A percentile compares a stretch with the other conserved stretches of the same genome.
Evolutionary conservation across 2,329 filamentous ascomycete species (phyloP).

Genomic region (Lizonia empirigonia): DNA sequence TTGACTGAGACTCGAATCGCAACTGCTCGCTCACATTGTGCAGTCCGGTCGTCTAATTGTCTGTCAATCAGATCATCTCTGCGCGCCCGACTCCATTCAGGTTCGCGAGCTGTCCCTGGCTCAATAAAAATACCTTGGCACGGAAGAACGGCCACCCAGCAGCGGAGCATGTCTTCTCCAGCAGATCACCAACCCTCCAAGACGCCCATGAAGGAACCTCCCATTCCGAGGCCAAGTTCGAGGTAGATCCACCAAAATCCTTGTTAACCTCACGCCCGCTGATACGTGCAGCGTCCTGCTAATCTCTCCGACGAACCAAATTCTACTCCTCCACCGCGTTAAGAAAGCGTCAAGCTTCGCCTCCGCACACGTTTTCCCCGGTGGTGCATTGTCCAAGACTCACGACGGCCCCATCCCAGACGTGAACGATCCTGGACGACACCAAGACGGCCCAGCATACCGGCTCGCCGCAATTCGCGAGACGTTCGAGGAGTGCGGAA

Average conservation of each 20-base stretch:
- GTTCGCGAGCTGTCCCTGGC: not conserved
- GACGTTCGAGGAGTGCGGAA: slow-evolving; percentile 93
- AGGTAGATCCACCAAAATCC: slow-evolving; percentile 52
- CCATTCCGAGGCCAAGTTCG: slow-evolving; percentile 67
- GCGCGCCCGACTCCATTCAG: not conserved
- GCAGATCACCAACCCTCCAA: slow-evolving; percentile 41
- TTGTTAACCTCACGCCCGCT: not conserved
- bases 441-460: slow-evolving; percentile 75
- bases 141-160: not conserved
- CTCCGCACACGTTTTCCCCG: slow-evolving; percentile 93
- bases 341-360: slow-evolving; percentile 82
- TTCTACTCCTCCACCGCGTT: slow-evolving; percentile 86
- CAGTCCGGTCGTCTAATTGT: not conserved
- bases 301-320: slow-evolving; percentile 82
- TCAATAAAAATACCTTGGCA: not conserved
- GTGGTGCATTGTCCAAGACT: slow-evolving; percentile 77
- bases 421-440: slow-evolving; percentile 60
- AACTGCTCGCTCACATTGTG: not conserved
- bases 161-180: slow-evolving; percentile 40
- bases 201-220: slow-evolving; percentile 43
- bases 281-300: slow-evolving; percentile 70
- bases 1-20: slow-evolving; percentile 12
- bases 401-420: slow-evolving; percentile 72
- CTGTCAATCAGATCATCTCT: not conserved
- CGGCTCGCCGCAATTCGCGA: slow-evolving; percentile 85